Evolutionary conservation across 2,329 filamentous ascomycete species (phyloP), one percentile per base, ranked within the genome.

Genomic region (Calycina marina): DNA sequence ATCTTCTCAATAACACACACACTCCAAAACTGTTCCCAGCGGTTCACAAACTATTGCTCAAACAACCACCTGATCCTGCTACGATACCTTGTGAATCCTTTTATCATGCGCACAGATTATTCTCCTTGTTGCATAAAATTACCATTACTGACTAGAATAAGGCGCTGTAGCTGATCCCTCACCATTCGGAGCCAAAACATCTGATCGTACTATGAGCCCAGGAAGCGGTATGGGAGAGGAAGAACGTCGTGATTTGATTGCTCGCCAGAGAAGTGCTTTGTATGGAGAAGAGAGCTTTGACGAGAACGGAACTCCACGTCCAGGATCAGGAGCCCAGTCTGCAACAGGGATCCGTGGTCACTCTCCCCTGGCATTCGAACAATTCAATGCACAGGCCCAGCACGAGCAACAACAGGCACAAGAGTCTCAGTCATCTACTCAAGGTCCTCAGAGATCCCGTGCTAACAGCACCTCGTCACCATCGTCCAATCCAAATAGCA

Each of bases 181-280:
- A 56, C 62, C 60, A 38, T 49, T 53, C 51, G 73, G 67, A 50
- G 69, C 65, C 65, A 94, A 94, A 66, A 77, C 78, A 54, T 9
- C 8, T n/a, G 83, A 90, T 52, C 81, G 83, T 55, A 77, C 82
- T 49, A 70, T 85, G 62, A 90, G 82, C 62, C 83, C 83, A 33
- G 76, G 72, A 55, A 69, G 77, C 48, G 60, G 65, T 52, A 81
- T 93, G 79, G 92, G 79, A 54, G 90, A 96, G 63, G 86, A 94
- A 50, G 86, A 93, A 52, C 88, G 88, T 49, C 84, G 88, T 49
- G 88, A 96, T 49, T 69, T 96, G 56, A 93, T 96, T 58, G 82
- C 86, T 47, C 86, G 88, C 53, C 90, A 96, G 62, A 85, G 92
- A 59, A 86, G 79, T 58, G 86, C 88, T 43, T 63, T 98, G 45